Base-by-base conservation (phyloP, 1,139 yeast genomes). In the Debaryomycetaceae sp. region DNA sequence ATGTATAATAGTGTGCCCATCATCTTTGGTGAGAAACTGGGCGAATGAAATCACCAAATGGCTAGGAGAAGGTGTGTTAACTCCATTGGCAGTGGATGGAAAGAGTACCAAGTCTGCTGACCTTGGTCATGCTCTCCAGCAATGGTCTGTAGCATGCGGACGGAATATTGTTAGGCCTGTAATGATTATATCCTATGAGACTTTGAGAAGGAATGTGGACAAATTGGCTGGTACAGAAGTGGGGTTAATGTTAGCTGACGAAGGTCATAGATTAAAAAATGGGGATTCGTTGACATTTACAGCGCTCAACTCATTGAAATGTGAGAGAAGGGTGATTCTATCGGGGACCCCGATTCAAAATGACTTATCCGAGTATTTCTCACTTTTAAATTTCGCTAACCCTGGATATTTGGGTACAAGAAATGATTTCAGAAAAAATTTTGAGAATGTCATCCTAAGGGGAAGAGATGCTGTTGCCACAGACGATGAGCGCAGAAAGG, bases 341-440 rank as follows among this genome's bases (percentile, higher is more conserved):
- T 89, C 97, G 0, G 99, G 99, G 40, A 93, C 99, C 0, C 99
- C 99, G 0, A 93, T 93, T 51, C 99, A 93, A 62, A 93, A 93
- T 60, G 99, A 95, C 69, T 72, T 93, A 38, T 86, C 97, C 1
- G 99, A 93, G 65, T 93, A 93, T 65, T 95, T 91, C 60, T 89
- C 99, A 0, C 70, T 93, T 45, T 70, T 95, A 47, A 88, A 85
- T 56, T 93, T 93, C 70, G 96, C 98, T 6, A 93, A 93, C 59
- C 99, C 99, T 0, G 97, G 97, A 0, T 76, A 89, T 41, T 69
- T 93, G 39, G 99, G 99, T 0, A 75, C 96, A 1, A 78, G 96
- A 52, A 69, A 65, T 24, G 97, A 93, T 47, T 93, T 93, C 62
- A 76, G 95, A 48, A 87, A 84, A 60, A 87, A 87, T 58, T 93